These are phyloP conservation scores for Tricholoma furcatifolium DNA, from an alignment of 768 basidiomycete genomes.

Conservation along the genomic window DNA sequence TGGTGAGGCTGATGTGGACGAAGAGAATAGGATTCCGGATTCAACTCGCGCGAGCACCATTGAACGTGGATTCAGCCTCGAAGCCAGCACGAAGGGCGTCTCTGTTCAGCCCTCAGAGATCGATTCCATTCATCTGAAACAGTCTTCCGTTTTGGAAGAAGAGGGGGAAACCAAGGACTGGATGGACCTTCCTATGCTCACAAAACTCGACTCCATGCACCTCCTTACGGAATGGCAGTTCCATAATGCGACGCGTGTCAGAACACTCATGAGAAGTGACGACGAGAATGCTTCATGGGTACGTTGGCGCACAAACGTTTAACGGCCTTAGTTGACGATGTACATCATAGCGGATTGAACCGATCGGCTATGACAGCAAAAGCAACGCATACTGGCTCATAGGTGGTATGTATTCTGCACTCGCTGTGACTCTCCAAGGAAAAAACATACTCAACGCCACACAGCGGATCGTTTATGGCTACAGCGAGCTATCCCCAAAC, in stretches of 20 bases:
- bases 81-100: conserved; percentile 13
- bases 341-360: conserved; percentile 68
- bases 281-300: conserved; percentile 82
- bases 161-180: conserved; percentile 57
- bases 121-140: conserved; percentile 9
- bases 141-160: conserved; percentile 10
- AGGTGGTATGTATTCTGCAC: conserved; percentile 52
- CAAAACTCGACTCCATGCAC: conserved; percentile 74
- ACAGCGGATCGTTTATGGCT: conserved; percentile 84
- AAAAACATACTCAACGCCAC: conserved; percentile 2
- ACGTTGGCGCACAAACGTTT: conserved; percentile 23
- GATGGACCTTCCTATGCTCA: conserved; percentile 67
- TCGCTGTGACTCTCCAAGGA: not conserved
- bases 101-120: conserved; percentile 18
- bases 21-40: conserved; percentile 9
- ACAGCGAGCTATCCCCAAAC: conserved; percentile 53
- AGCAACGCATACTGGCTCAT: conserved; percentile 85
- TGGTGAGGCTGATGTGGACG: conserved; percentile 11
- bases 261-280: conserved; percentile 74
- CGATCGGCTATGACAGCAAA: conserved; percentile 80
- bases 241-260: conserved; percentile 68
- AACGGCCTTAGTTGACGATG: conserved; percentile 6
- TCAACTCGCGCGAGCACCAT: conserved; percentile 19
- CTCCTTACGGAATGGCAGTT: conserved; percentile 85
- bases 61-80: conserved; percentile 17